Evolutionary conservation across 306 rosid species (phyloP), one percentile per base, ranked within the genome.

Genomic region (Luffa aegyptiaca): DNA sequence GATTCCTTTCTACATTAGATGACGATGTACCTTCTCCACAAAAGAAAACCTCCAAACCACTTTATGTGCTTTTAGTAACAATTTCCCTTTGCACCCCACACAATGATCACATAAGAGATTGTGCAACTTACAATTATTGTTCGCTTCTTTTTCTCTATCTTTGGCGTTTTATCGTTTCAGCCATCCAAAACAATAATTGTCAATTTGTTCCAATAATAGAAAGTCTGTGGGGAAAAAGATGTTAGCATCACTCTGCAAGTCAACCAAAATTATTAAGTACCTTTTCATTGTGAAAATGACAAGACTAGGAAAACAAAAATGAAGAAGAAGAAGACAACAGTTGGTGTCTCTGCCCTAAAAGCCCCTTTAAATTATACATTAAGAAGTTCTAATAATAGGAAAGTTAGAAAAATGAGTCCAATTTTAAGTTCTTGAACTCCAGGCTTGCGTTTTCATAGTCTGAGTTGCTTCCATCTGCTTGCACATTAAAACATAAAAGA

Each of bases 171-270:
- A 80, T 86, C 90, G 84, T 81, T 88, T 90, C 82, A 81, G 80
- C 96, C 91, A 88, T 68, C 98, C 96, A 44, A 97, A 92, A 85
- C 97, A 90, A 83, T 86, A 90, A 90, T 93, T 96, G 70, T 93
- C 98, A 12, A 93, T 88, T 55, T 57, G 89, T 81, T 93, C 98
- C 86, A 93, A 87, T 81, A 92, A 87, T 89, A 88, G 80, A 80
- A 93, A 93, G 88, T 90, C 97, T 2, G 98, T 93, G 62, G 98
- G 97, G 81, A 93, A 90, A 81, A 93, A 93, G 70, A 93, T 90
- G 84, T 93, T 97, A 46, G 95, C 98, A 49, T 93, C 97, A 79
- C 98, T 97, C 98, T 93, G 90, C 76, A 48, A 83, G 55, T 73
- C 56, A 77, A 61, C 80, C 74, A 66, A 48, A 82, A 75, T 26